Evolutionary conservation across 345 rosid genomes (phyloP).

Genomic region (Ceriops tagal): DNA sequence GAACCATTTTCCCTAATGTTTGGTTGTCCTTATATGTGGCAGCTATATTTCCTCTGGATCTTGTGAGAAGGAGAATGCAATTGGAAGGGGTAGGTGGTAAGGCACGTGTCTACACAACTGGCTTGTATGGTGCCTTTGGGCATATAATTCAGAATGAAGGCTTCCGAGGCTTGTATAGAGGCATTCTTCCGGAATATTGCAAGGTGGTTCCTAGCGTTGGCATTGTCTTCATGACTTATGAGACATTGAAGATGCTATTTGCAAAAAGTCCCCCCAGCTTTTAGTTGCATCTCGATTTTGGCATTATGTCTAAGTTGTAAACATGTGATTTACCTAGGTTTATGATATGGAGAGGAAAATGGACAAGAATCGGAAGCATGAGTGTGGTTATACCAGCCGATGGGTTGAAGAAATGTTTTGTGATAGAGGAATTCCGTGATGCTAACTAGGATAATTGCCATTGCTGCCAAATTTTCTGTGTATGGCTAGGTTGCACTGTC

Average conservation of each 20-base stretch:
- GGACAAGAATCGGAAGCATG: not conserved
- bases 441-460: not conserved
- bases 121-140: conserved; percentile 63
- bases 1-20: not conserved
- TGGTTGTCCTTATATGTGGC: conserved; percentile 23
- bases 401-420: not conserved
- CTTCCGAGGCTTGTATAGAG: conserved; percentile 70
- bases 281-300: not conserved
- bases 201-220: conserved; percentile 96
- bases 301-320: not conserved
- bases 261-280: not conserved
- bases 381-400: not conserved
- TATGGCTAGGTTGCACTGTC: not conserved
- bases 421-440: not conserved
- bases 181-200: conserved; percentile 86
- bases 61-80: conserved; percentile 92
- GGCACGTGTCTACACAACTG: conserved; percentile 65
- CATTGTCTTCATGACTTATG: conserved; percentile 93
- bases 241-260: conserved; percentile 60
- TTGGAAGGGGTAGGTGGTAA: conserved; percentile 84
- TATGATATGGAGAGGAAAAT: not conserved
- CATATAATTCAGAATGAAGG: conserved; percentile 69
- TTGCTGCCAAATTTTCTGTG: not conserved
- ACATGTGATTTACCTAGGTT: not conserved
- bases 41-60: conserved; percentile 91